Evolutionary conservation across 2,329 filamentous ascomycete species (phyloP).

Genomic region (Talaromyces sp.): DNA sequence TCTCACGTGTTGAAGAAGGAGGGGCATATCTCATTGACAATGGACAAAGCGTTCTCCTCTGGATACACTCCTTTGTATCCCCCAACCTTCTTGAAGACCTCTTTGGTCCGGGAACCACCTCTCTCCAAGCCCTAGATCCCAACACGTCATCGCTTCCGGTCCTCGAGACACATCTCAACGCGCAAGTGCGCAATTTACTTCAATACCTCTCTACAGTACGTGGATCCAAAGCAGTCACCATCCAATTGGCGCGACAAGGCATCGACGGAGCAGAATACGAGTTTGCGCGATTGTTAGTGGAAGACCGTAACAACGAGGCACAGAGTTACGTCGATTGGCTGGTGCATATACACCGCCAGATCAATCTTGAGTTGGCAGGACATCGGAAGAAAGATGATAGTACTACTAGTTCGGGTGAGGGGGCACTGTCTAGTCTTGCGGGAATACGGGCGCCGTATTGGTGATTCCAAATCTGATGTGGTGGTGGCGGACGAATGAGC

Average conservation of each 20-base stretch:
- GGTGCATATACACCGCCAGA: slow-evolving; percentile 86
- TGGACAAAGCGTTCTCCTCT: slow-evolving; percentile 83
- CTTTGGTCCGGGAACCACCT: slow-evolving; percentile 70
- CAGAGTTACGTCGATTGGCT: slow-evolving; percentile 99
- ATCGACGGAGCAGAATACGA: slow-evolving; percentile 95
- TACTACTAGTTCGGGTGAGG: slow-evolving; percentile 31
- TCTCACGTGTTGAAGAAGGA: slow-evolving; percentile 82
- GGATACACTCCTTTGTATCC: slow-evolving; percentile 88
- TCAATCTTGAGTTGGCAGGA: slow-evolving; percentile 71
- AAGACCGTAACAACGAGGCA: slow-evolving; percentile 95
- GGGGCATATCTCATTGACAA: slow-evolving; percentile 95
- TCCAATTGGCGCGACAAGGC: slow-evolving; percentile 87
- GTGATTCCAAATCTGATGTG: slow-evolving; percentile 20
- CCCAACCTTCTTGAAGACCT: slow-evolving; percentile 87
- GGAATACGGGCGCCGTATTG: slow-evolving; percentile 45
- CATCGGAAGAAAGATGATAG: slow-evolving; percentile 45
- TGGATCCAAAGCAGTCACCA: slow-evolving; percentile 78
- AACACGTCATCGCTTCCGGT: slow-evolving; percentile 75
- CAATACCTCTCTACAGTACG: slow-evolving; percentile 77
- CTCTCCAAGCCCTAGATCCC: slow-evolving; percentile 71
- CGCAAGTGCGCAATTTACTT: slow-evolving; percentile 87
- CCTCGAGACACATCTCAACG: slow-evolving; percentile 86
- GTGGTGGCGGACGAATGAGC: background rate
- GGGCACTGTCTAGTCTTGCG: slow-evolving; percentile 42
- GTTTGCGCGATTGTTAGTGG: slow-evolving; percentile 83